Evolutionary conservation across 169 alveolate genomes (phyloP).

Genomic region (Amoebophrya sp.): DNA sequence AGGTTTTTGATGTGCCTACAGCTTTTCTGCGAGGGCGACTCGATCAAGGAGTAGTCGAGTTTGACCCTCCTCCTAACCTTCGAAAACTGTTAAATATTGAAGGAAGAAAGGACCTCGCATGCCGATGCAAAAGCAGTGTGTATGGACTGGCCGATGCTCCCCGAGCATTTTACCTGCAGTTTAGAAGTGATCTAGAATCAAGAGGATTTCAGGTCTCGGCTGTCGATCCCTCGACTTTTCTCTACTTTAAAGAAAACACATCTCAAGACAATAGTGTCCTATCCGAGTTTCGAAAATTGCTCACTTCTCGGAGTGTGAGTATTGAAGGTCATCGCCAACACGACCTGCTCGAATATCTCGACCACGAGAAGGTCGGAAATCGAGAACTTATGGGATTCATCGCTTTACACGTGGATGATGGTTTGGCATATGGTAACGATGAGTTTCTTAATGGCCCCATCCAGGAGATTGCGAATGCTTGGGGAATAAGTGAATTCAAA

Average conservation of each 20-base stretch:
- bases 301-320: no score
- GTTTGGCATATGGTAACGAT: neutral
- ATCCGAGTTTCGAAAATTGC: no score
- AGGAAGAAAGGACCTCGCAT: neutral
- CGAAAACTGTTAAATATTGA: neutral
- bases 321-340: neutral
- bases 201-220: neutral
- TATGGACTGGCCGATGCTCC: neutral
- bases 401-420: neutral
- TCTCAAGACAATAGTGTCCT: no score
- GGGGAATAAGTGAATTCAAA: neutral
- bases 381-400: neutral
- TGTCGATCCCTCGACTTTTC: neutral
- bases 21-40: neutral
- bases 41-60: neutral
- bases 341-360: neutral
- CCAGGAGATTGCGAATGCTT: neutral
- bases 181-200: neutral
- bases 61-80: neutral
- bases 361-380: neutral
- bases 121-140: neutral
- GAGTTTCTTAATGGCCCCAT: neutral
- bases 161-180: neutral
- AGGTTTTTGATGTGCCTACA: neutral
- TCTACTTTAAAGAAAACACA: no score